Conservation (phyloP, 2,329 filamentous ascomycete genomes). For the Penicillium vulpinum region DNA sequence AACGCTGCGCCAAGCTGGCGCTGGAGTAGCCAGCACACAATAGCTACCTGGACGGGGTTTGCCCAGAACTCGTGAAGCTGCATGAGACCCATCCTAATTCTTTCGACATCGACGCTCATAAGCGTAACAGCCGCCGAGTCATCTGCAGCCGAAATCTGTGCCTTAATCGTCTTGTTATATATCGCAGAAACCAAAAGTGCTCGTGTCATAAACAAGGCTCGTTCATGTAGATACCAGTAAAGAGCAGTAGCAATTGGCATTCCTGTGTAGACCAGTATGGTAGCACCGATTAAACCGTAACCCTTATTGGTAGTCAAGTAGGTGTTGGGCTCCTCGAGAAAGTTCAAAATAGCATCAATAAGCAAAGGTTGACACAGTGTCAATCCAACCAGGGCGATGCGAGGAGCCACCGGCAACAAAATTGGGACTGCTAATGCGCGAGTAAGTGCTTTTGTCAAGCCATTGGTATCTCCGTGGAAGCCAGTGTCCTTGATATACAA, state of each 20-base stretch:
- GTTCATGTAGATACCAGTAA: not conserved
- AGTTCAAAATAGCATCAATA: not conserved
- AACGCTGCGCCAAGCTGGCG: not conserved
- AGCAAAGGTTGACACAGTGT: not conserved
- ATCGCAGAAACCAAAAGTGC: not conserved
- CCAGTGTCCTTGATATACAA: not conserved
- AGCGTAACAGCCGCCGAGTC: not conserved
- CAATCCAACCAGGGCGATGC: not conserved
- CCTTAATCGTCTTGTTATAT: not conserved
- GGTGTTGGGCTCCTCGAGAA: not conserved
- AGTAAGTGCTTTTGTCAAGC: not conserved
- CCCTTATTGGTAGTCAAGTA: not conserved
- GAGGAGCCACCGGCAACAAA: not conserved
- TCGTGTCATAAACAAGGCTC: not conserved
- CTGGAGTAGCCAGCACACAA: not conserved
- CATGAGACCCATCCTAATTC: not conserved
- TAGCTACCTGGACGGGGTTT: not conserved
- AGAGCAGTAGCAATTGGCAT: not conserved
- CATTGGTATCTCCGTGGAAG: not conserved
- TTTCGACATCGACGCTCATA: not conserved
- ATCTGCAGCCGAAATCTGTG: not conserved
- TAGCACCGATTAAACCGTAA: not conserved
- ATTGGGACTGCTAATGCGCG: not conserved
- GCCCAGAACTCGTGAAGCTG: not conserved
- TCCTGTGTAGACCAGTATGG: not conserved